Base-by-base conservation (phyloP, 345 rosid genomes). In the Populus euphratica region DNA sequence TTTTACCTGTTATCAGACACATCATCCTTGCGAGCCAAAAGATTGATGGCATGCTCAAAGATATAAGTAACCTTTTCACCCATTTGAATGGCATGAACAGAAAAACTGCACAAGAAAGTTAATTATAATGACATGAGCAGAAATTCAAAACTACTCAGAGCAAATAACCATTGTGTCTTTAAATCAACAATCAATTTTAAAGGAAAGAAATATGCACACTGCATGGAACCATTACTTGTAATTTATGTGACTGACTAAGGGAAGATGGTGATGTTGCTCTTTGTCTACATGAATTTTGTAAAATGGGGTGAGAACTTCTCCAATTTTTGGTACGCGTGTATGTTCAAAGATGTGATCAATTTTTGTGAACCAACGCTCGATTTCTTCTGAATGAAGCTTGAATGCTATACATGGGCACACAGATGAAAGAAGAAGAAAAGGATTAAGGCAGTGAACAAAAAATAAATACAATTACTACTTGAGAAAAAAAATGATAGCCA, bases 21-120 rank as follows among this genome's bases (percentile, higher is more conserved):
- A 76, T 88, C 96, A 83, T 91, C 99, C 78, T 83, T 90, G 83
- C 89, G 93, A 71, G 91, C 90, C 56, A 94, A 86, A 81, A 91
- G 86, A 64, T 86, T 86, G 86, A 93, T 90, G 82, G 98, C 98
- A 35, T 75, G 94, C 86, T 92, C 96, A 83, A 95, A 86, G 66
- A 96, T 76, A 67, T 93, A 81, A 77, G 98, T 92, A 72, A 92
- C 97, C 84, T 92, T 91, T 86, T 90, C 96, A 70, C 91, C 93
- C 97, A 92, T 92, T 85, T 90, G 91, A 76, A 96, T 89, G 71
- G 93, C 95, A 87, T 93, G 95, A 77, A 96, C 97, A 75, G 99
- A 93, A 70, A 88, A 91, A 84, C 97, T 96, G 88, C 82, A 85
- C 16, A 84, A 80, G 68, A 77, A 77, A 74, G 73, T 69, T 74